phyloP scores from a whole-genome alignment of 768 basidiomycete genomes.

The Boletus edulis region DNA sequence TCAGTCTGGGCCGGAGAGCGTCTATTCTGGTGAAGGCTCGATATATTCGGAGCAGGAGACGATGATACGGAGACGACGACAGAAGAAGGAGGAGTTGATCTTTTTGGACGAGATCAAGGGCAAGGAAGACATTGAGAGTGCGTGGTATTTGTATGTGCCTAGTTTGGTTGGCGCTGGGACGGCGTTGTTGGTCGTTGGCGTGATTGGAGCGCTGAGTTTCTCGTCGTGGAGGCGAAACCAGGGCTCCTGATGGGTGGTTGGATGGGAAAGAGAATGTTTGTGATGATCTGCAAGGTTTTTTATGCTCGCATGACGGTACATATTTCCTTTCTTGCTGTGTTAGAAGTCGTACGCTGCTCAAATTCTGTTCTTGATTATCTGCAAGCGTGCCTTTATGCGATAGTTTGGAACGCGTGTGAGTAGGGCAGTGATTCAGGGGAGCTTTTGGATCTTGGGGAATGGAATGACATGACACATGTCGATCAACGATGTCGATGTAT shows the following conservation, averaged over 20 bases:
- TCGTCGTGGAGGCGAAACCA: constrained; percentile 68
- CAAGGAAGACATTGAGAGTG: constrained; percentile 58
- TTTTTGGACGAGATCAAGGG: constrained; percentile 44
- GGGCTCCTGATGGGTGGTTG: constrained; percentile 39
- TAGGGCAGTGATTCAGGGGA: no score
- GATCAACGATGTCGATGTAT: no score
- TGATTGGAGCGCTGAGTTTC: constrained; percentile 75
- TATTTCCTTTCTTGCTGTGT: constrained; percentile 16
- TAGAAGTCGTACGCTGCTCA: constrained; percentile 2
- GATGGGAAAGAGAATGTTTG: not conserved
- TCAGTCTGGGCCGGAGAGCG: constrained; percentile 24
- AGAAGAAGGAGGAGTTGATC: constrained; percentile 56
- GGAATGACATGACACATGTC: no score
- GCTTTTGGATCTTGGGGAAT: no score
- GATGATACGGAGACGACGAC: constrained; percentile 45
- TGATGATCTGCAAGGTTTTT: constrained; percentile 9
- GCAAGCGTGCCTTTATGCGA: no score
- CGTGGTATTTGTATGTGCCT: constrained; percentile 81
- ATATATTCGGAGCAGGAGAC: constrained; percentile 29
- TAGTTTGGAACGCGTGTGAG: no score
- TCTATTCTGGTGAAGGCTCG: constrained; percentile 27
- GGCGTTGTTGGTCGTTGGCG: constrained; percentile 73
- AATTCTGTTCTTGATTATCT: not conserved
- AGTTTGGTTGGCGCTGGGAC: constrained; percentile 83
- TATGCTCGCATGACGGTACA: constrained; percentile 9